Evolutionary conservation across 306 rosid genomes (phyloP), one percentile per base, ranked within the genome.

Genomic region (Trichosanthes cucumerina): DNA sequence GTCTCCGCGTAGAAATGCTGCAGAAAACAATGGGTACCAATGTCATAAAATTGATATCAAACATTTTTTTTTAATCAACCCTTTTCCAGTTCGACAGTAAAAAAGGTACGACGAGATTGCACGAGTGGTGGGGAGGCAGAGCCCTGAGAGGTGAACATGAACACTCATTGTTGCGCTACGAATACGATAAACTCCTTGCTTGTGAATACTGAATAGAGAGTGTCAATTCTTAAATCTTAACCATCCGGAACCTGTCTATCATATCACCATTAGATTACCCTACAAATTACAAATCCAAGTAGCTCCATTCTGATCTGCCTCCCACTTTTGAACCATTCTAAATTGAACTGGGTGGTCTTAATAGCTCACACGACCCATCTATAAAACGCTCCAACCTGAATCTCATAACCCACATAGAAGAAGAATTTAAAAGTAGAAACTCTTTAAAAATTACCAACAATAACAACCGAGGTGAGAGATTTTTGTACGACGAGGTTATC

Each of bases 1-100:
- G 99, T 97, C 68, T 95, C 97, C 4, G 99, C 93, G 71, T 91
- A 92, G 86, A 95, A 92, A 87, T 95, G 97, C 97, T 91, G 93
- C 91, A 83, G 73, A 69, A 50, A 63, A 74, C 75, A 6, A 63
- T 38, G 58, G 60, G 19, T 26, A 21, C 6, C 11, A 18, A 24
- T 49, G 16, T 75, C 47, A 18, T 57, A 33, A 63, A 66, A 11
- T 41, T 41, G 47, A 66, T 34, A 1, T 56, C 66, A 60, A 60
- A 6, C 38, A n/a, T 26, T 14, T 60, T 28, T 24, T 60, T 26
- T 52, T 28, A 5, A 52, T 52, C 23, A 1, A 21, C 31, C 2
- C 23, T 8, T n/a, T 60, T 60, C 54, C n/a, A n/a, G n/a, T 33
- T 36, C 65, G 79, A 57, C 49, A 54, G 65, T 19, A 62, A 56